Percentiles rank a stretch among this genome's conserved stretches.
phyloP scores from a whole-genome alignment of 2,329 filamentous ascomycete species.

The Diaporthe australafricana region DNA sequence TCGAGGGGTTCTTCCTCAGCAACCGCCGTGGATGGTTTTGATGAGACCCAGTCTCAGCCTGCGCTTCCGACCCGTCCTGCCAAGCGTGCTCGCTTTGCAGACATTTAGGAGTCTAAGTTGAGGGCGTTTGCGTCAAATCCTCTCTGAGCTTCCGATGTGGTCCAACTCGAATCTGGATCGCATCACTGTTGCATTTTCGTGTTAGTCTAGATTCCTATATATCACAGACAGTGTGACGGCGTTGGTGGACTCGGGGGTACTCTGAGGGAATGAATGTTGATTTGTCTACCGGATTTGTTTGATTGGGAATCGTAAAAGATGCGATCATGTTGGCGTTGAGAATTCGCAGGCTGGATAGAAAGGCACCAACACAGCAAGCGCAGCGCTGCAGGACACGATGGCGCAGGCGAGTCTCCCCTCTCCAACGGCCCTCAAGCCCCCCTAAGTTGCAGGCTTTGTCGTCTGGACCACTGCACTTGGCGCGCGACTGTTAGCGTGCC shows the following conservation, averaged over 20 bases:
- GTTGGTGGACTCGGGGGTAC: too few relatives aligned
- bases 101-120: neutral
- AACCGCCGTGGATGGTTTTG: neutral
- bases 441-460: neutral
- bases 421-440: neutral
- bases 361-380: too few relatives aligned
- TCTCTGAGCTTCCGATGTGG: neutral
- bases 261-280: too few relatives aligned
- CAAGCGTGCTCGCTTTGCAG: slow-evolving; percentile 31
- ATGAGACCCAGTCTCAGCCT: neutral
- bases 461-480: neutral
- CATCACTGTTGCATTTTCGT: too few relatives aligned
- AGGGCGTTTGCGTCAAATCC: neutral
- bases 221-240: too few relatives aligned
- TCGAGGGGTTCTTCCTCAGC: neutral
- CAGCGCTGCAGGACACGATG: neutral
- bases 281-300: too few relatives aligned
- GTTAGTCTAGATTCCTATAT: too few relatives aligned
- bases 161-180: too few relatives aligned
- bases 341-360: neutral
- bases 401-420: neutral
- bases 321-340: neutral
- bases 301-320: too few relatives aligned
- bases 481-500: slow-evolving; percentile 7
- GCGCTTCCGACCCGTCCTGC: neutral